Conservation (phyloP, 495 filamentous ascomycete genomes). For the Penicillium diatomitis region DNA sequence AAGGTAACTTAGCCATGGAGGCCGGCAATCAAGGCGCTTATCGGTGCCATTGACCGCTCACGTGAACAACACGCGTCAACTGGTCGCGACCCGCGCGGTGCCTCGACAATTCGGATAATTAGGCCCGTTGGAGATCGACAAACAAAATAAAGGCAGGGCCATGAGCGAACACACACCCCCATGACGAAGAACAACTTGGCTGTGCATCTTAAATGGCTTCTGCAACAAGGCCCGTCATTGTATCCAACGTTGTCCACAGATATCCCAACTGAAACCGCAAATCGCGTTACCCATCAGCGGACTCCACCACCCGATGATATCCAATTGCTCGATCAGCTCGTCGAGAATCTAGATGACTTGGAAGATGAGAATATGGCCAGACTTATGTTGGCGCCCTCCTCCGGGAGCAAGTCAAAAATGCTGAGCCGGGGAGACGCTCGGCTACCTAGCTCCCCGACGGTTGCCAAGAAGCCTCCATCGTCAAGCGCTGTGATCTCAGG, state of each 20-base stretch:
- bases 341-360: constrained; percentile 20
- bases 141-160: constrained; percentile 7
- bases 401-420: constrained; percentile 42
- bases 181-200: constrained; percentile 47
- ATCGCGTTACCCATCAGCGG: constrained; percentile 9
- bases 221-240: constrained; percentile 31
- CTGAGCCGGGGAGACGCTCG: constrained; percentile 22
- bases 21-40: not conserved
- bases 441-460: constrained; percentile 13
- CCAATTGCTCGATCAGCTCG: constrained; percentile 12
- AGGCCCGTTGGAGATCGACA: not conserved
- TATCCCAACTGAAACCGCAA: constrained; percentile 11
- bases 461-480: constrained; percentile 17
- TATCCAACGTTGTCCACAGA: constrained; percentile 25
- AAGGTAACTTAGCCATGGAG: not conserved
- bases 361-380: constrained; percentile 44
- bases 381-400: constrained; percentile 42
- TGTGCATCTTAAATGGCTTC: constrained; percentile 42
- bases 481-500: constrained; percentile 15
- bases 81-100: constrained; percentile 11
- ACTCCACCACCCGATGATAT: constrained; percentile 14
- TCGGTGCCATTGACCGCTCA: constrained; percentile 17
- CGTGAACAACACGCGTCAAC: constrained; percentile 20
- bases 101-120: not conserved
- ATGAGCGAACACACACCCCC: constrained; percentile 28